Conservation (phyloP, 805 yeast species). For the Cyberlindnera americana region DNA sequence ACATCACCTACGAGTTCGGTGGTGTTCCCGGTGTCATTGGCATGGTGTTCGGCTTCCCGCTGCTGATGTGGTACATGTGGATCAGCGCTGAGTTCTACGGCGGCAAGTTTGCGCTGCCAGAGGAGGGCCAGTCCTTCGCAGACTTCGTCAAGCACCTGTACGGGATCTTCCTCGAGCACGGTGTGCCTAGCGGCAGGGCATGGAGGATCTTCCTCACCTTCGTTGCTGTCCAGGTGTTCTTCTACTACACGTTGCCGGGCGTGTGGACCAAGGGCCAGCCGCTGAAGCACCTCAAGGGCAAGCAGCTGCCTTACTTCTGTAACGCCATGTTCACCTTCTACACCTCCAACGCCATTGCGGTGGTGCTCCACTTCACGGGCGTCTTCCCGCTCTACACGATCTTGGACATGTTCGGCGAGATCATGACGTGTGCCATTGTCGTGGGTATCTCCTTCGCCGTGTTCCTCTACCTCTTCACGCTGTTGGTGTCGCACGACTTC, state of each 20-base stretch:
- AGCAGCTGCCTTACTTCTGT: conserved; percentile 87
- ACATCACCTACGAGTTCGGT: conserved; percentile 85
- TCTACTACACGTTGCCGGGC: conserved; percentile 87
- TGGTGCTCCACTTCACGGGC: conserved; percentile 68
- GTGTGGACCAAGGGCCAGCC: conserved; percentile 95
- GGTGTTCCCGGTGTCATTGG: conserved; percentile 87
- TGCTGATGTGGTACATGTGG: conserved; percentile 97
- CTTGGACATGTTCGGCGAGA: conserved; percentile 80
- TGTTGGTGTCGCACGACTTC: conserved; percentile 66
- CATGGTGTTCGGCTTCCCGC: conserved; percentile 91
- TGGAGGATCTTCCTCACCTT: conserved; percentile 73
- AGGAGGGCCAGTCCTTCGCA: conserved; percentile 40
- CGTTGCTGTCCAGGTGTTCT: conserved; percentile 61
- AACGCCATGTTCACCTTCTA: conserved; percentile 88
- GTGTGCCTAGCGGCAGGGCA: conserved; percentile 55
- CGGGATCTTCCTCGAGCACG: conserved; percentile 46
- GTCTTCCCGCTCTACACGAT: conserved; percentile 70
- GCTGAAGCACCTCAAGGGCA: conserved; percentile 70
- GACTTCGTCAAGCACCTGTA: conserved; percentile 46
- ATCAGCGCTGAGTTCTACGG: conserved; percentile 76
- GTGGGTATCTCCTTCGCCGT: conserved; percentile 72
- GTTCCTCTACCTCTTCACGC: conserved; percentile 63
- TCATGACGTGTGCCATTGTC: conserved; percentile 88
- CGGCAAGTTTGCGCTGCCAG: conserved; percentile 72
- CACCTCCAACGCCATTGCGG: conserved; percentile 52